Base-by-base conservation (phyloP, 768 basidiomycete species). In the Lactarius psammicola region DNA sequence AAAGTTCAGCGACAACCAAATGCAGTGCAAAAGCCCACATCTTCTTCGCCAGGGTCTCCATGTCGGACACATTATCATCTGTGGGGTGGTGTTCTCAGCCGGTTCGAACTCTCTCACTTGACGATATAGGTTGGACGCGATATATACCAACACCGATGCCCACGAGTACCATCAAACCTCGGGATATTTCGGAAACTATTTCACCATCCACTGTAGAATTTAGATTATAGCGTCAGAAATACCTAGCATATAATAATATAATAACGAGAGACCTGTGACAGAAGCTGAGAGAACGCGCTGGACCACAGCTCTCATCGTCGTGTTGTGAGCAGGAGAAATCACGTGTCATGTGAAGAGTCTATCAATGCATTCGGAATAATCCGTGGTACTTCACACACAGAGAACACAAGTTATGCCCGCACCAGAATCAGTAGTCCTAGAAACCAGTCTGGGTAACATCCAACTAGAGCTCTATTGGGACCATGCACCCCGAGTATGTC, bases 391-490 rank as follows among this genome's bases (percentile, higher is more conserved):
- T 23, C 34, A n/a, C 17, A 33, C 20, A 38, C 11, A n/a, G n/a
- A n/a, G n/a, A n/a, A n/a, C n/a, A n/a, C n/a, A n/a, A n/a, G n/a
- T 7, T 36, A 65, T 68, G 67, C 60, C 64, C 28, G 42, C 60
- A 10, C 49, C 64, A 68, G 84, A 84, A 56, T 86, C 88, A 38
- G 89, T 93, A 20, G 82, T 90, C 38, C 76, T 94, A 26, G 88
- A 92, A 77, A 95, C 93, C 20, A 93, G 80, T 72, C 74, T 95
- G 74, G 93, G 93, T n/a, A 86, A 94, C 68, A 78, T 98, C 57
- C 87, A 90, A 69, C 80, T 98, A 2, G 95, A 98, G 77, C 82
- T 98, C 28, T 98, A 98, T 78, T 94, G 89, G 87, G 79, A 92
- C 44, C 94, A 97, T 75, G 92, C 95, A 1, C 95, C 94, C 74